A percentile compares a stretch with the other conserved stretches of the same genome.
These are phyloP conservation scores for Mycena vitilis DNA, from an alignment of 768 basidiomycete species.

Conservation along the genomic window DNA sequence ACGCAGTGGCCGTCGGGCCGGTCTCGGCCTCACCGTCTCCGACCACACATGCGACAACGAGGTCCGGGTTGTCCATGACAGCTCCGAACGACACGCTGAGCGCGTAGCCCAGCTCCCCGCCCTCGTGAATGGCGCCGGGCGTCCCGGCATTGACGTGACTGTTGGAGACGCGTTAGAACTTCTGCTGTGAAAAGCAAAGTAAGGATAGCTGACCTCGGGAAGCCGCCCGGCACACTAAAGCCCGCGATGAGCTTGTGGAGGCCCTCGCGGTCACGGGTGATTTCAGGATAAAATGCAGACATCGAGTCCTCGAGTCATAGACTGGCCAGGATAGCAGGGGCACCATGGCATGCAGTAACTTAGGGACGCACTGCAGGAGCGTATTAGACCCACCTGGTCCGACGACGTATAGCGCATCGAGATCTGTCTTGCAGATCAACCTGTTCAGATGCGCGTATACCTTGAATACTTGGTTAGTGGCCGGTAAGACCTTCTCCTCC, in stretches of 20 bases:
- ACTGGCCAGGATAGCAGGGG: slow-evolving; percentile 87
- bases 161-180: neutral
- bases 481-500: neutral
- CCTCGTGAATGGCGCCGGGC: slow-evolving; percentile 92
- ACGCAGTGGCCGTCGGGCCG: slow-evolving; percentile 82
- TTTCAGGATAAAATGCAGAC: slow-evolving; percentile 65
- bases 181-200: neutral
- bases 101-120: slow-evolving; percentile 91
- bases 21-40: slow-evolving; percentile 92
- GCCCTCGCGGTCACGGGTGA: slow-evolving; percentile 67
- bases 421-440: slow-evolving; percentile 67
- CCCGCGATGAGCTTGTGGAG: slow-evolving; percentile 74
- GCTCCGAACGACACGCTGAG: slow-evolving; percentile 88
- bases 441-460: slow-evolving; percentile 77
- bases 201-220: slow-evolving; percentile 67
- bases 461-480: neutral
- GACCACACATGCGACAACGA: slow-evolving; percentile 84
- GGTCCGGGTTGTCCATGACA: slow-evolving; percentile 91
- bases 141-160: slow-evolving; percentile 87
- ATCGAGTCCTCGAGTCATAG: slow-evolving; percentile 89
- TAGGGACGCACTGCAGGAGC: no score
- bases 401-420: slow-evolving; percentile 80
- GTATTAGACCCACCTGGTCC: slow-evolving; percentile 68
- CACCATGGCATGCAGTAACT: slow-evolving; percentile 72
- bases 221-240: slow-evolving; percentile 88